Conservation (phyloP, 2,329 filamentous ascomycete genomes). For the Mycogone perniciosa region DNA sequence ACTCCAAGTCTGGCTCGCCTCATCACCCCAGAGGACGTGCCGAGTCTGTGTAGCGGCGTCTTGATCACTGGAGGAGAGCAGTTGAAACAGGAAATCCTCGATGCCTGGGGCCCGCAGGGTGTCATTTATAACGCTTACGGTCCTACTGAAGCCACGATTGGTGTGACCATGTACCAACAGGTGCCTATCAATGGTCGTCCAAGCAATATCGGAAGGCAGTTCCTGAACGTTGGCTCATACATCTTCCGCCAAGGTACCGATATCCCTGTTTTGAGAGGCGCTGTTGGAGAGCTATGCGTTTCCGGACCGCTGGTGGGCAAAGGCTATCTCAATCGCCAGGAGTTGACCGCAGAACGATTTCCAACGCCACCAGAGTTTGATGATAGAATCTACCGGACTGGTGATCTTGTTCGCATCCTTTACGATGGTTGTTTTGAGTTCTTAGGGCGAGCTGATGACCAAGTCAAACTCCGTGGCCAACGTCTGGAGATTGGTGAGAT, state of each 20-base stretch:
- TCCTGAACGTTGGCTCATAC: conserved; percentile 80
- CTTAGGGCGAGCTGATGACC: conserved; percentile 79
- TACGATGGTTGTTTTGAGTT: conserved; percentile 82
- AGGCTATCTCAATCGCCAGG: conserved; percentile 74
- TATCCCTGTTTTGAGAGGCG: conserved; percentile 67
- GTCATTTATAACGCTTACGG: conserved; percentile 93
- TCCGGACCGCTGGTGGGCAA: conserved; percentile 82
- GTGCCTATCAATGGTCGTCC: conserved; percentile 72
- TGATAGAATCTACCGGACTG: conserved; percentile 75
- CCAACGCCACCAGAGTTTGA: conserved; percentile 51
- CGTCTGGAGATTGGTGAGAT: conserved; percentile 87
- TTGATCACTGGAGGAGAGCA: conserved; percentile 92
- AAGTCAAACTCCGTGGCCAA: conserved; percentile 87
- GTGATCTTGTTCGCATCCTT: conserved; percentile 77
- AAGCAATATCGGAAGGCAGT: conserved; percentile 82
- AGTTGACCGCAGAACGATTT: conserved; percentile 74
- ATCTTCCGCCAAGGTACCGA: conserved; percentile 67
- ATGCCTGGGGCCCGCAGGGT: conserved; percentile 70
- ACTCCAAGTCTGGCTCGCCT: conserved; percentile 81
- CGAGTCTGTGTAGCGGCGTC: conserved; percentile 70
- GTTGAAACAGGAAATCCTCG: conserved; percentile 81
- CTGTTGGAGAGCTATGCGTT: conserved; percentile 80
- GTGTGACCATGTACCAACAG: conserved; percentile 81
- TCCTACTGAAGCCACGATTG: conserved; percentile 88
- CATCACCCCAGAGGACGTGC: conserved; percentile 72